Conservation (phyloP, 2,329 filamentous ascomycete species). For the Cladophialophora psammophila region DNA sequence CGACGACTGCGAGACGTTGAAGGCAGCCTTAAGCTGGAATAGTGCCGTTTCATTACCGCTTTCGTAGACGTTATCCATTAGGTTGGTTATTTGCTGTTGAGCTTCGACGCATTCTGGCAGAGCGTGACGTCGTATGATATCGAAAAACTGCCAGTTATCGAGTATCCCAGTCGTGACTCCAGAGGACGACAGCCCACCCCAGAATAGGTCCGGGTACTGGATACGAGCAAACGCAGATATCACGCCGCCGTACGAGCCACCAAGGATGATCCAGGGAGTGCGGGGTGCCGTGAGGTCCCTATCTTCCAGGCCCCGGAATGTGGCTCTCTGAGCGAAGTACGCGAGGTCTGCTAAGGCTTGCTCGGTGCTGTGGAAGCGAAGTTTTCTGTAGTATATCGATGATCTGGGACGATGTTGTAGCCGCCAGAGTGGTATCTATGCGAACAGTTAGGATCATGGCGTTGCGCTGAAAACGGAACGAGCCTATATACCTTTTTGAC, state of each 20-base stretch:
- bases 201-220: slow-evolving; percentile 79
- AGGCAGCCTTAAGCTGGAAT: slow-evolving; percentile 54
- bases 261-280: slow-evolving; percentile 78
- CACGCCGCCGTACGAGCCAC: slow-evolving; percentile 82
- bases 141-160: slow-evolving; percentile 74
- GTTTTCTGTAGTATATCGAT: slow-evolving; percentile 71
- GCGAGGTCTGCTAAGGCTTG: slow-evolving; percentile 81
- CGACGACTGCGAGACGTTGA: slow-evolving; percentile 49
- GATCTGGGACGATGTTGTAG: slow-evolving; percentile 68
- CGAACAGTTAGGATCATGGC: slow-evolving; percentile 65
- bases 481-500: slow-evolving; percentile 71
- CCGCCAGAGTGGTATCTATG: slow-evolving; percentile 79
- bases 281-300: slow-evolving; percentile 69
- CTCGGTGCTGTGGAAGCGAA: slow-evolving; percentile 83
- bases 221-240: slow-evolving; percentile 79
- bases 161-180: slow-evolving; percentile 79
- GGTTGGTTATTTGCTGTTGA: slow-evolving; percentile 66
- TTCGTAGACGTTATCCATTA: slow-evolving; percentile 64
- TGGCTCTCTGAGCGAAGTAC: slow-evolving; percentile 77
- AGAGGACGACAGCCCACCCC: slow-evolving; percentile 79
- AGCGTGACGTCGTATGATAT: slow-evolving; percentile 63
- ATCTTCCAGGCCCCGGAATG: slow-evolving; percentile 73
- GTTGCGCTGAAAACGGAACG: slow-evolving; percentile 45
- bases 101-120: slow-evolving; percentile 69
- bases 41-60: slow-evolving; percentile 53